phyloP scores from a whole-genome alignment of 495 filamentous ascomycete species.

The Daldinia loculata region DNA sequence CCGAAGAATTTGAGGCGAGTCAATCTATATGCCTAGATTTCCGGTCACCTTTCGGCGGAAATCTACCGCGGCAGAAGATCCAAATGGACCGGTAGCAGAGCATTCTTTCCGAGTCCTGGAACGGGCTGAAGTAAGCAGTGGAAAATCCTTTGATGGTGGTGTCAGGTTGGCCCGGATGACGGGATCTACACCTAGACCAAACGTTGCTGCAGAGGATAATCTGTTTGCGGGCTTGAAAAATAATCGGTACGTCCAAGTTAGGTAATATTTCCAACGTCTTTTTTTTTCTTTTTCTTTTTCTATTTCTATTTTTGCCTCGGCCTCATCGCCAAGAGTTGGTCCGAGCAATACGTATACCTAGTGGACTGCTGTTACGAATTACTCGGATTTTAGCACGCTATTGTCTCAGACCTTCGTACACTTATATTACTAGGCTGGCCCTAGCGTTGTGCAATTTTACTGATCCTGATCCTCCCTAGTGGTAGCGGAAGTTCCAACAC shows the following conservation, averaged over 20 bases:
- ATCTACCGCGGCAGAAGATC: constrained; percentile 59
- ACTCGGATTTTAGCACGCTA: constrained; percentile 48
- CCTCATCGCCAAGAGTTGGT: constrained; percentile 48
- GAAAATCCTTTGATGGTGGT: constrained; percentile 56
- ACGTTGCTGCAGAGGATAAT: constrained; percentile 59
- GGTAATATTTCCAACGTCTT: constrained; percentile 19
- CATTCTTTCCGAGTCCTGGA: constrained; percentile 61
- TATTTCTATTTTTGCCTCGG: constrained; percentile 49
- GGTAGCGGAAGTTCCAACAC: constrained; percentile 72
- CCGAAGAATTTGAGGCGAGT: constrained; percentile 39
- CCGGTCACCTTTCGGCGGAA: constrained; percentile 61
- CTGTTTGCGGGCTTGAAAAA: constrained; percentile 63
- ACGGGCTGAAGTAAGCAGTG: constrained; percentile 49
- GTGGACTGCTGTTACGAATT: constrained; percentile 35
- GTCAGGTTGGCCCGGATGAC: constrained; percentile 45
- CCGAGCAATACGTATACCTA: constrained; percentile 56
- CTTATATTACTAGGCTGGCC: constrained; percentile 36
- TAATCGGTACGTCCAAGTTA: constrained; percentile 59
- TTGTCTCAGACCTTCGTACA: constrained; percentile 32
- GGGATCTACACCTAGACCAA: constrained; percentile 40
- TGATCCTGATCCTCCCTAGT: constrained; percentile 50
- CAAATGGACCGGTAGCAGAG: constrained; percentile 55
- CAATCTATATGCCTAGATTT: constrained; percentile 63
- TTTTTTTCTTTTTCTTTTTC: background rate
- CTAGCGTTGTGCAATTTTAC: constrained; percentile 46